A percentile compares a stretch with the other conserved stretches of the same genome.
Evolutionary conservation across 768 basidiomycete genomes (phyloP).

Genomic region (Leccinum aurantiacum): DNA sequence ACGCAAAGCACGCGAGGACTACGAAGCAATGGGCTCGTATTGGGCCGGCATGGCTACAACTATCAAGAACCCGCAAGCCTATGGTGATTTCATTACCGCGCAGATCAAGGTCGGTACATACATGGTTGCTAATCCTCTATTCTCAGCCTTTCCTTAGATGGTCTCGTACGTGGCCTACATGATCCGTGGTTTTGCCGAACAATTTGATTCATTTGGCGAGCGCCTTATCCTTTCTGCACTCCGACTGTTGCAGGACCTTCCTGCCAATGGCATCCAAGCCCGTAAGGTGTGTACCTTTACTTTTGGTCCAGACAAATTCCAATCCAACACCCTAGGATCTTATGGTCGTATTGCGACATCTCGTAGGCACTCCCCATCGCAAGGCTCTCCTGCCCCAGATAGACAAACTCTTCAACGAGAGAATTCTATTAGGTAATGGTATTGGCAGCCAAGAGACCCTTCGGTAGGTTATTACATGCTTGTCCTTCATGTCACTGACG

Average conservation of each 20-base stretch:
- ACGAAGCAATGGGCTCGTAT: slow-evolving; percentile 75
- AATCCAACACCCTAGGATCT: slow-evolving; percentile 59
- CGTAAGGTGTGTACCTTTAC: slow-evolving; percentile 58
- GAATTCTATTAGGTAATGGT: slow-evolving; percentile 81
- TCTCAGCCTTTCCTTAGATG: slow-evolving; percentile 49
- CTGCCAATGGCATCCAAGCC: slow-evolving; percentile 75
- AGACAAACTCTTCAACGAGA: slow-evolving; percentile 89
- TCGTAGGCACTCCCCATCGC: slow-evolving; percentile 76
- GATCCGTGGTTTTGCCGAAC: slow-evolving; percentile 64
- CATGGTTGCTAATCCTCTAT: not conserved
- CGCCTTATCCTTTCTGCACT: slow-evolving; percentile 76
- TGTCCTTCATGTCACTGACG: slow-evolving; percentile 2
- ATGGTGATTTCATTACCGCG: slow-evolving; percentile 79
- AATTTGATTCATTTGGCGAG: slow-evolving; percentile 75
- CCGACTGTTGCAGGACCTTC: slow-evolving; percentile 92
- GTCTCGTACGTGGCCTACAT: slow-evolving; percentile 92
- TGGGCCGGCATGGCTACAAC: slow-evolving; percentile 82
- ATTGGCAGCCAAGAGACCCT: slow-evolving; percentile 85
- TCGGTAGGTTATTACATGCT: slow-evolving; percentile 44
- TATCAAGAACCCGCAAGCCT: slow-evolving; percentile 71
- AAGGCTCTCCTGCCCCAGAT: slow-evolving; percentile 78
- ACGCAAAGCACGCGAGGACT: slow-evolving; percentile 69
- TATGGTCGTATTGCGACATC: slow-evolving; percentile 88
- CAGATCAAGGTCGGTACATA: slow-evolving; percentile 75
- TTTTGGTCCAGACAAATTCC: not conserved